Base-by-base conservation (phyloP, 2,329 filamentous ascomycete genomes). In the Ophiostoma angusticollis region DNA sequence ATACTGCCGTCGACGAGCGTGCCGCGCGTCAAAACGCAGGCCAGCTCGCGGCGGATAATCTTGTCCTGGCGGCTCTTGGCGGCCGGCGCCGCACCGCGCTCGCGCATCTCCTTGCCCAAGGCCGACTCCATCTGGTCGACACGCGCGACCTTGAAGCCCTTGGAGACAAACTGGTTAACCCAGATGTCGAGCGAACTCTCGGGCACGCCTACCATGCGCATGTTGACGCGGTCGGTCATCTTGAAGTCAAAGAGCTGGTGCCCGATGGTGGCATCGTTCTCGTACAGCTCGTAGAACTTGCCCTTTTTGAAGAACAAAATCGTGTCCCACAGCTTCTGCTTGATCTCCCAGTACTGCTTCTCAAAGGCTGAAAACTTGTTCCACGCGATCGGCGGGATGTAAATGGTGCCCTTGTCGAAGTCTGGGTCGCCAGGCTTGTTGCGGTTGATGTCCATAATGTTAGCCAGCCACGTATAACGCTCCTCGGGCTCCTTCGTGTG, bases 231-330 rank as follows among this genome's bases (percentile, higher is more conserved):
- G 52, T 98, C 91, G 0, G 91, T 98, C 55, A 98, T 79, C 63
- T 98, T 98, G 41, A 98, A 71, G 58, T 98, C 91, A 51, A 98
- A 98, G 13, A 95, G 68, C 57, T 96, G 91, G 55, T 98, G 87
- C 5, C 91, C 91, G 40, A 96, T 80, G 0, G 89, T 94, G 5
- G 91, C 91, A 59, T 98, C 91, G 44, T 95, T 94, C 57, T 98
- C 91, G 54, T 96, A 98, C 0, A 98, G 70, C 57, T 98, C 91
- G 55, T 95, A 98, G 60, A 98, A 98, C 53, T 98, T 98, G 53
- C 91, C 91, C 67, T 98, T 98, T 61, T 96, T 98, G 77, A 98
- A 98, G 62, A 98, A 98, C 13, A 98, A 89, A 32, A 98, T 80
- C 0, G 87, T 95, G 49, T 95, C 86, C 83, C 84, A 96, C 48